Evolutionary conservation across 495 filamentous ascomycete genomes (phyloP), one percentile per base, ranked within the genome.

Genomic region (Aspergillus incahuasiensis): DNA sequence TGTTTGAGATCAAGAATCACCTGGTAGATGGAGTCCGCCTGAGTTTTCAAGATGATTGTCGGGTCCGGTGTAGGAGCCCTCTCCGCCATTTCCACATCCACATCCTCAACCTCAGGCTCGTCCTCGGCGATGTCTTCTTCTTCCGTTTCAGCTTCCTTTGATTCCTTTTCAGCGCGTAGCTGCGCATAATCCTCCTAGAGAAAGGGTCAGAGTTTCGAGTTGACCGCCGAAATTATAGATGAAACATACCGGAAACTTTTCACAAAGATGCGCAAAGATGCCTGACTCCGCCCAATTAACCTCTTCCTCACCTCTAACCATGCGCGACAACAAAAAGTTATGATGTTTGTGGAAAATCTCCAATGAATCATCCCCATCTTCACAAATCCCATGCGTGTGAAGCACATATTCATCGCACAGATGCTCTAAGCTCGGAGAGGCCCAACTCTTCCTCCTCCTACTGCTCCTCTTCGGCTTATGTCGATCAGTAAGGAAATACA

Each of bases 401-500:
- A 58, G 67, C 9, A 72, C 64, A 45, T 78, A 78, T 73, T 76
- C 72, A 52, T 75, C 71, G 44, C 70, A 76, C 20, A 78, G 58
- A 50, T 68, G 70, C 52, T 69, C 71, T 18, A 75, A 65, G 28
- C 67, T 70, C 5, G 72, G 72, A 40, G 13, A 40, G 5, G 13
- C n/a, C 38, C 38, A 40, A 18, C 38, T 40, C 12, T 73, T 74
- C 51, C 66, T 50, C 50, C 51, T 60, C 46, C 52, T 68, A 34
- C 66, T 72, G 30, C 68, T 68, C 9, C 73, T 64, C 56, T 70
- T 65, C 18, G 52, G 63, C 38, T 71, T 64, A 57, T 76, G 69
- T 44, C 59, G 65, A 54, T 87, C 85, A 7, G 75, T 76, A 30
- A 89, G 62, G 58, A 84, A 85, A 69, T 90, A 91, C 12, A 91